Evolutionary conservation across 2,329 filamentous ascomycete genomes (phyloP), one percentile per base, ranked within the genome.

Genomic region (Lasiodiplodia citricola): DNA sequence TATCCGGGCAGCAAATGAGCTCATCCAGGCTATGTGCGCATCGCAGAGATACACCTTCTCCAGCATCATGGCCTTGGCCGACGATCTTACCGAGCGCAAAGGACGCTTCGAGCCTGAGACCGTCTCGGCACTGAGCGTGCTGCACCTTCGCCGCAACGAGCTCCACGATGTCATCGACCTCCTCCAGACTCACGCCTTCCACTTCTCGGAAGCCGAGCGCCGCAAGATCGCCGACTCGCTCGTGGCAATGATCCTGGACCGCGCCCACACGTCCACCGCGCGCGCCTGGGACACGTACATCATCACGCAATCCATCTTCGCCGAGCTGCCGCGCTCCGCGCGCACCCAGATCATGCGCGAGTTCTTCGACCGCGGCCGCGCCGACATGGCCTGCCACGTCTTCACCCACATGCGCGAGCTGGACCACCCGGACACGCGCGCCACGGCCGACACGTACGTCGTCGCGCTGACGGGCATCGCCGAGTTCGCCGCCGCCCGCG

Each of bases 361-460:
- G 25, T 97, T 98, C 80, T 97, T 96, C 76, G 82, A 85, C 8
- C 90, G 93, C 50, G 86, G 87, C 35, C 89, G 94, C 13, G 86
- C 92, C 14, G 94, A 98, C 75, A 94, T 97, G 87, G 94, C 92
- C 2, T 89, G 89, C 57, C 86, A 94, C 70, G 89, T 97, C 41
- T 97, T 99, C 79, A 92, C 92, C 16, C 93, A 97, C 77, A 98
- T 98, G 94, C 91, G 94, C n/a, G 87, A 91, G 63, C 90, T 94
- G 71, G 84, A 86, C 28, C 87, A 90, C 68, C 81, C 82, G 2
- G 81, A 83, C 1, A 87, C 88, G 25, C 88, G 91, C 0, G 93
- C 96, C 0, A 90, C 85, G 2, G 80, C 87, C 11, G 89, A 92
- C 55, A 92, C 91, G 5, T 99, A 99, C 76, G 86, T 92, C 3